Conservation (phyloP, 2,329 filamentous ascomycete genomes). For the Verticillium longisporum region DNA sequence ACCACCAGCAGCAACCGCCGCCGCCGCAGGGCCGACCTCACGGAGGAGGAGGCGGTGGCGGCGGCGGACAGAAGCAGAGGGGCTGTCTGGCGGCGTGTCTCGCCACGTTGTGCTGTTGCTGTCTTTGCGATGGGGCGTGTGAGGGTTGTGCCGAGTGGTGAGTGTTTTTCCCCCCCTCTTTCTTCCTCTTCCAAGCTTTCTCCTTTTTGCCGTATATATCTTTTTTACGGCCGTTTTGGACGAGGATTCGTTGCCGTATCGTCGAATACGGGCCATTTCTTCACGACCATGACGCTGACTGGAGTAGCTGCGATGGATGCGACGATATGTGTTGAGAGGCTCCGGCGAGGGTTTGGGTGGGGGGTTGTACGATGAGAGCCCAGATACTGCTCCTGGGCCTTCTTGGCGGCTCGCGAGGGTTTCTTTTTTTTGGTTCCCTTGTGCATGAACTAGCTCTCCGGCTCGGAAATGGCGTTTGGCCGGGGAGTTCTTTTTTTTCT, state of each 20-base stretch:
- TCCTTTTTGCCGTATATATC: no score
- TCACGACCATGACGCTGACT: constrained; percentile 1
- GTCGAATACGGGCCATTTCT: no score
- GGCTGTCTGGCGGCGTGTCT: constrained; percentile 38
- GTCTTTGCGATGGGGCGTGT: constrained; percentile 41
- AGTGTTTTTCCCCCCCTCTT: constrained; percentile 13
- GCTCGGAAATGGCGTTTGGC: not conserved
- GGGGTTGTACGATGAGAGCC: no score
- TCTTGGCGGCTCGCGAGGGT: no score
- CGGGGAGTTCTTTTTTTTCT: not conserved
- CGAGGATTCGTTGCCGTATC: not conserved
- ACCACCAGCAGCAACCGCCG: constrained; percentile 32
- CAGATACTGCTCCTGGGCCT: no score
- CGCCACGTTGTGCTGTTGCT: constrained; percentile 43
- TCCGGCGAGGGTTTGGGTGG: not conserved
- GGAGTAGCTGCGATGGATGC: constrained; percentile 28
- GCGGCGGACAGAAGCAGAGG: constrained; percentile 25
- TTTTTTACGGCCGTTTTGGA: not conserved
- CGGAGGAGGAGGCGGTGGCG: constrained; percentile 13
- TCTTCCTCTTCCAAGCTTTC: not conserved
- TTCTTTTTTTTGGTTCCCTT: not conserved
- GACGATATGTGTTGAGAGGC: constrained; percentile 13
- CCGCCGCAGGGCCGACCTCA: constrained; percentile 14
- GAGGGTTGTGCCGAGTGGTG: constrained; percentile 35
- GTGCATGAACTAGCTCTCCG: not conserved